Conservation (phyloP, 2,329 filamentous ascomycete genomes). For the Pseudogymnoascus sp. region DNA sequence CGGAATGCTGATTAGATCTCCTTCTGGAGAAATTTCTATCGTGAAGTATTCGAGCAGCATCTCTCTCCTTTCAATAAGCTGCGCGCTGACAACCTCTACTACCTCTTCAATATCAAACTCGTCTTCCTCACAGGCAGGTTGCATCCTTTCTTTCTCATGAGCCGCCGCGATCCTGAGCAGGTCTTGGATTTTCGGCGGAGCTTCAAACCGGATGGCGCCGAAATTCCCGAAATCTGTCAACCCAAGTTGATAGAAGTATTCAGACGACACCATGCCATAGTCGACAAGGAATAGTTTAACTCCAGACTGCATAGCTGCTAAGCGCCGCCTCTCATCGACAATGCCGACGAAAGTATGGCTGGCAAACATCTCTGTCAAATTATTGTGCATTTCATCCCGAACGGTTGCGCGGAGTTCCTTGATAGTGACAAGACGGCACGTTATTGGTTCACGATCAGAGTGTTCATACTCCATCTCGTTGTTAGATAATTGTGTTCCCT, state of each 20-base stretch:
- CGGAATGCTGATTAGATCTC: constrained; percentile 71
- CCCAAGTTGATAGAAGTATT: constrained; percentile 93
- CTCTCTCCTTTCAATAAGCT: constrained; percentile 67
- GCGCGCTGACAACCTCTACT: constrained; percentile 54
- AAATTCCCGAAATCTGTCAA: constrained; percentile 96
- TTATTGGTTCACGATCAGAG: constrained; percentile 58
- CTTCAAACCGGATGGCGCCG: constrained; percentile 71
- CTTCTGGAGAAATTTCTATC: constrained; percentile 69
- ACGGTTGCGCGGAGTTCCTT: constrained; percentile 77
- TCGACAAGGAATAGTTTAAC: constrained; percentile 89
- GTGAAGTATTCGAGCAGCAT: constrained; percentile 94
- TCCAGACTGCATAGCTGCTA: constrained; percentile 88
- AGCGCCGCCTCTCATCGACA: constrained; percentile 75
- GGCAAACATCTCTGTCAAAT: constrained; percentile 78
- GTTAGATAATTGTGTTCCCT: constrained; percentile 22
- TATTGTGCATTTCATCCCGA: constrained; percentile 72
- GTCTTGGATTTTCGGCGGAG: constrained; percentile 62
- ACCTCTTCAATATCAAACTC: constrained; percentile 61
- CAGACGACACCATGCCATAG: constrained; percentile 77
- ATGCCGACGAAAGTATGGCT: constrained; percentile 89
- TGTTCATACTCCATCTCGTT: constrained; percentile 62
- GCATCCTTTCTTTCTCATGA: constrained; percentile 50
- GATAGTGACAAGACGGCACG: constrained; percentile 73
- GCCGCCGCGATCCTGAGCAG: constrained; percentile 67
- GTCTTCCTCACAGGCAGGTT: constrained; percentile 27